Base-by-base conservation (phyloP, 1,139 yeast species). In the Nematodospora anomalae region DNA sequence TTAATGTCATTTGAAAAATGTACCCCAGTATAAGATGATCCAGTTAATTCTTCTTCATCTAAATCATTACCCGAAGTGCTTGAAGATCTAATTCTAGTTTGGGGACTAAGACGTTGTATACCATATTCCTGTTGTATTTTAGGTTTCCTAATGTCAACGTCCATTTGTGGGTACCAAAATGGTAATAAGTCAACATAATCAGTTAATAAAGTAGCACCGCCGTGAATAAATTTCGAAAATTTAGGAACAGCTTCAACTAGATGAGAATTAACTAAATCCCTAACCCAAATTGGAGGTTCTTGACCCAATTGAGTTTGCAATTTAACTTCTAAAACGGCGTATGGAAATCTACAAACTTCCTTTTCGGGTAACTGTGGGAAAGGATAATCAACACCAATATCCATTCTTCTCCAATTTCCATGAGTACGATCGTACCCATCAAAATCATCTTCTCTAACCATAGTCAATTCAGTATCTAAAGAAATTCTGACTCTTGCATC, bases 101-200 rank as follows among this genome's bases (percentile, higher is more conserved):
- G 51, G 5, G 22, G 42, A 6, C 44, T 48, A 28, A 42, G 46
- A 35, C 75, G 61, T 36, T 55, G 59, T 44, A 71, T 71, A 50
- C 95, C 95, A 51, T 74, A 73, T 38, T 77, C 79, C 45, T 76
- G 78, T 53, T 78, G 79, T 26, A 77, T 65, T 45, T 82, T 79
- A 23, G 97, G 97, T 60, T 92, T 92, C 58, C 95, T 81, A 49
- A 92, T 92, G 58, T 92, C 98, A 35, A 83, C 83, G 49, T 80
- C 87, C 98, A 92, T 92, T 65, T 92, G 98, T n/a, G 97, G 97
- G 49, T 83, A 72, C 98, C 98, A 92, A 65, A 87, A 92, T 36
- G 98, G 98, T 52, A 92, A 82, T 47, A 88, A 74, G 38, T 80
- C 76, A 30, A 88, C 89, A 59, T 73, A 77, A 29, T 88, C 94